phyloP scores from a whole-genome alignment of 208 protist genomes.

The Porcisia hertigi region DNA sequence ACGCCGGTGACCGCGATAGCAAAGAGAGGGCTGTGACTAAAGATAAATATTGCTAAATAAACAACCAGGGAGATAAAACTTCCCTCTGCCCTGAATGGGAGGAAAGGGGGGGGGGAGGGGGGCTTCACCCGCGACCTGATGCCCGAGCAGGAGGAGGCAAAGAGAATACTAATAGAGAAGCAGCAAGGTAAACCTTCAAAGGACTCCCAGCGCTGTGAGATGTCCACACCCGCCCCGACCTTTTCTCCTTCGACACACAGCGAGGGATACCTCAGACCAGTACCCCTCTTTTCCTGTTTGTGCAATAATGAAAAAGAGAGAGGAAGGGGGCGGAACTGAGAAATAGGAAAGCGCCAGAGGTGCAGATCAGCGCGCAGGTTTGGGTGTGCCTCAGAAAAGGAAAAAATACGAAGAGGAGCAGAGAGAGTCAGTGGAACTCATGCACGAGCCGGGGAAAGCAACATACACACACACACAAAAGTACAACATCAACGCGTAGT shows the following conservation, averaged over 20 bases:
- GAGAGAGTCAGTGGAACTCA: neutral
- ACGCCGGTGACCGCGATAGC: neutral
- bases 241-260: too few species aligned
- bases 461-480: slow-evolving; percentile 1
- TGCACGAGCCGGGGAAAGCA: too few species aligned
- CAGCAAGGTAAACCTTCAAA: too few species aligned
- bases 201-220: too few species aligned
- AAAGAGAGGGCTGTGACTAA: neutral
- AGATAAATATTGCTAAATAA: neutral
- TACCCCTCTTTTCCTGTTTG: neutral
- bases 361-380: neutral
- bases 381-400: slow-evolving; percentile 2
- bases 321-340: slow-evolving; percentile 3
- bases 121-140: too few species aligned
- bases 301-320: neutral
- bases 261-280: neutral
- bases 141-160: too few species aligned
- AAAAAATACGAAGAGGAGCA: neutral
- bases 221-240: too few species aligned
- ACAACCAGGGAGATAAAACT: neutral
- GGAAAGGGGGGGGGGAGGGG: too few species aligned
- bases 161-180: too few species aligned
- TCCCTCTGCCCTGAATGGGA: neutral
- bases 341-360: slow-evolving; percentile 13
- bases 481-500: neutral